Conservation (phyloP, 305 asterid genomes). For the Fraxinus angustifolia region DNA sequence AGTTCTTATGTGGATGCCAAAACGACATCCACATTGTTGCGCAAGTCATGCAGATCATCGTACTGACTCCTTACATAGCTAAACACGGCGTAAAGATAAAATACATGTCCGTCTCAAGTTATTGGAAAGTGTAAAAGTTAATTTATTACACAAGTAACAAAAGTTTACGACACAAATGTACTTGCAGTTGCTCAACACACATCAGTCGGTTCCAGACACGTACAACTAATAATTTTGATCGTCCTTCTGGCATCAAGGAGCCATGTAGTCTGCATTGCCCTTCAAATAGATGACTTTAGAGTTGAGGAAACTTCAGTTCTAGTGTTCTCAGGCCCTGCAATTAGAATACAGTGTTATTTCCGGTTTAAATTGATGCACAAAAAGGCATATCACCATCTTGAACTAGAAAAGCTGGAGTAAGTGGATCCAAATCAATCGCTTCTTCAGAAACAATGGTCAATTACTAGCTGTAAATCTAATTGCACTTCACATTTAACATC, state of each 20-base stretch:
- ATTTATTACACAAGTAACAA: not conserved
- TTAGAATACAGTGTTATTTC: slow-evolving; percentile 9
- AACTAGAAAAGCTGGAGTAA: not conserved
- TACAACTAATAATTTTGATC: not conserved
- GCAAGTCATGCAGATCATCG: not conserved
- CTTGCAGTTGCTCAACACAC: not conserved
- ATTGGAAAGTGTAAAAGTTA: not conserved
- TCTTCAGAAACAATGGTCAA: not conserved
- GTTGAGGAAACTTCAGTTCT: slow-evolving; percentile 23
- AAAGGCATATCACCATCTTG: not conserved
- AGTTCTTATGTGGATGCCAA: not conserved
- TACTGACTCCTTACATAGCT: not conserved
- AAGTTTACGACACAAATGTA: not conserved
- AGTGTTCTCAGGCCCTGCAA: slow-evolving; percentile 37
- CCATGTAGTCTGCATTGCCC: not conserved
- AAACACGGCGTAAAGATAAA: not conserved
- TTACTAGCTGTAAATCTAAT: not conserved
- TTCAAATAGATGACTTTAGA: slow-evolving; percentile 33
- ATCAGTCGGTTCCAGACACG: not conserved
- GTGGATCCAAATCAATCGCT: not conserved
- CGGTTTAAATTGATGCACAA: not conserved
- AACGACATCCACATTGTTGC: not conserved
- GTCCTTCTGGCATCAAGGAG: not conserved
- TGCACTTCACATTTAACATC: not conserved
- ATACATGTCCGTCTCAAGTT: not conserved